Conservation (phyloP, 768 basidiomycete genomes). For the Tylopilus vinaceipallidus region DNA sequence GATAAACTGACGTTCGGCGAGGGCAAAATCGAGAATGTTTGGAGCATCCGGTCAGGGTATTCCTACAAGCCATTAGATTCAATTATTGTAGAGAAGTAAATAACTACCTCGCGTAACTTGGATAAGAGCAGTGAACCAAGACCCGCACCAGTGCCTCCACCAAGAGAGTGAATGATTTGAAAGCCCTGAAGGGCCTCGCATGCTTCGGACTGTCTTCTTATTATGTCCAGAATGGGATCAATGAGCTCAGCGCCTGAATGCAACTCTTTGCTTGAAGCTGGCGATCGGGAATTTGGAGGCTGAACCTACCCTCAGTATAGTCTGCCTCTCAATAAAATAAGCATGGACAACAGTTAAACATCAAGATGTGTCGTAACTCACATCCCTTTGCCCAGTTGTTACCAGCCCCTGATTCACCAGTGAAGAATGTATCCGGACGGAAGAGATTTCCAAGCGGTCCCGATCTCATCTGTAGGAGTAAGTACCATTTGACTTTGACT, state of each 20-base stretch:
- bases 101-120: conserved; percentile 70
- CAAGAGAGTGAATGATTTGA: conserved; percentile 85
- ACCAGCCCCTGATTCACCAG: conserved; percentile 64
- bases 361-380: conserved; percentile 38
- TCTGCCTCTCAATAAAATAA: conserved; percentile 41
- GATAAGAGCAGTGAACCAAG: conserved; percentile 77
- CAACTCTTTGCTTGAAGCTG: neutral
- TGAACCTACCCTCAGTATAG: conserved; percentile 77
- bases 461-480: conserved; percentile 52
- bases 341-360: conserved; percentile 8
- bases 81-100: neutral
- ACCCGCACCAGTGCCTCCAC: conserved; percentile 89
- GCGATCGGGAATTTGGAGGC: neutral
- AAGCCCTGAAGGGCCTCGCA: conserved; percentile 91
- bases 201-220: conserved; percentile 75
- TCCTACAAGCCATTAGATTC: conserved; percentile 44
- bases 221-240: conserved; percentile 78
- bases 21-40: conserved; percentile 54
- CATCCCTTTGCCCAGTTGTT: conserved; percentile 98
- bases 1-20: conserved; percentile 47
- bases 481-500: neutral
- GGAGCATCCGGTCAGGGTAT: conserved; percentile 46
- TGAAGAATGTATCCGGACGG: conserved; percentile 83
- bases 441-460: conserved; percentile 75
- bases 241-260: conserved; percentile 82